Conservation (phyloP, 2,329 filamentous ascomycete genomes). For the Botrytis paeoniae region DNA sequence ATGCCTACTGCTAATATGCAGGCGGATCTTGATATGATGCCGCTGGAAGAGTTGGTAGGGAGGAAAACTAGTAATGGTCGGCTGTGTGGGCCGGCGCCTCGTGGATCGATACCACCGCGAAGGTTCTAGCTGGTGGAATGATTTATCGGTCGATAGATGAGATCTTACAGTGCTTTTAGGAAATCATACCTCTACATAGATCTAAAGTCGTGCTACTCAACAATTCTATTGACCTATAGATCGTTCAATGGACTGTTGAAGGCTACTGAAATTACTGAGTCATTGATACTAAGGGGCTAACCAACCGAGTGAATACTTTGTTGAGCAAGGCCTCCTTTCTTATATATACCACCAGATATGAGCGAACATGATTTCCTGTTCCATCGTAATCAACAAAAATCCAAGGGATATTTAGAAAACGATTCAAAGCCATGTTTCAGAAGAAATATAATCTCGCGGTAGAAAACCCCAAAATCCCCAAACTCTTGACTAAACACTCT, state of each 20-base stretch:
- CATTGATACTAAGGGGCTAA: background rate
- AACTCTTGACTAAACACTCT: background rate
- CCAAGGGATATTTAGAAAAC: background rate
- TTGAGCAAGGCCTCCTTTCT: background rate
- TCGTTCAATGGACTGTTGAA: background rate
- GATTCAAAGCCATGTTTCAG: background rate
- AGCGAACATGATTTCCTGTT: background rate
- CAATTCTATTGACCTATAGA: too few species aligned
- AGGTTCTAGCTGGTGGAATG: background rate
- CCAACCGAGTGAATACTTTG: background rate
- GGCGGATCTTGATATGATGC: slow-evolving; percentile 27
- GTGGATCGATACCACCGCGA: background rate
- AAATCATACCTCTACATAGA: background rate
- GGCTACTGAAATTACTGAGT: background rate
- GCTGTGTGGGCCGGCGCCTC: background rate
- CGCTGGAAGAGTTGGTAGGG: slow-evolving; percentile 39
- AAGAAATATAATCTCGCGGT: background rate
- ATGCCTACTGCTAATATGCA: background rate
- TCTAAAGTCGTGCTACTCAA: background rate
- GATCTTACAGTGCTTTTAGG: too few species aligned
- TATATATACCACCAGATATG: background rate
- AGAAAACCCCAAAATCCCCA: background rate
- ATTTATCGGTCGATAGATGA: background rate
- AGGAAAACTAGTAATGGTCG: slow-evolving; percentile 36
- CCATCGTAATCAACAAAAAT: background rate